Conservation (phyloP, 1,284 basidiomycete species). For the Afroboletus lepidellus region DNA sequence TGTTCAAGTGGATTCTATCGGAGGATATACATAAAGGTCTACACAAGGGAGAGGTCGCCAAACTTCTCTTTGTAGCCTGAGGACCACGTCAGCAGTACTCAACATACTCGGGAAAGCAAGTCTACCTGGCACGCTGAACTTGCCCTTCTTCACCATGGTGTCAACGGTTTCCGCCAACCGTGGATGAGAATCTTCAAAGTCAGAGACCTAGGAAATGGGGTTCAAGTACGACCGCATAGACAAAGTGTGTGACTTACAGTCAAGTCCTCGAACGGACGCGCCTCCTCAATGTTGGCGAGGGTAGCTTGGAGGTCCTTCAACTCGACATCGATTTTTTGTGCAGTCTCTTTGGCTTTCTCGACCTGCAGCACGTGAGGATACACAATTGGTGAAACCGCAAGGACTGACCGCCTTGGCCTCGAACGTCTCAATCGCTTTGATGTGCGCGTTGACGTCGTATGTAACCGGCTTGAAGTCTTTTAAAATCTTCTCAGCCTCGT, state of each 20-base stretch:
- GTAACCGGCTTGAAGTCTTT: constrained; percentile 92
- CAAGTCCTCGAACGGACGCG: constrained; percentile 96
- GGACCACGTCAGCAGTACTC: constrained; percentile 7
- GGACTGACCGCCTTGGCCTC: constrained; percentile 91
- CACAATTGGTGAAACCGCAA: neutral
- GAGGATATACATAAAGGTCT: constrained; percentile 38
- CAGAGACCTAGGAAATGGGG: constrained; percentile 61
- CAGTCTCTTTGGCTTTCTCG: constrained; percentile 87
- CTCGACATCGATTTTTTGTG: constrained; percentile 90
- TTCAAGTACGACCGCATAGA: constrained; percentile 1
- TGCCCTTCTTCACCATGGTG: constrained; percentile 98
- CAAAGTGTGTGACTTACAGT: constrained; percentile 56
- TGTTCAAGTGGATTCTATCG: constrained; percentile 17
- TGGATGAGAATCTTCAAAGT: constrained; percentile 91
- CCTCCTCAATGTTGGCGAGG: constrained; percentile 96
- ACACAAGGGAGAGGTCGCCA: constrained; percentile 88
- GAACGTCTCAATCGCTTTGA: constrained; percentile 97
- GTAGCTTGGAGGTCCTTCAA: constrained; percentile 91
- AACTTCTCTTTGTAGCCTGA: constrained; percentile 91
- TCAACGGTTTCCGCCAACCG: constrained; percentile 92
- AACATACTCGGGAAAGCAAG: neutral
- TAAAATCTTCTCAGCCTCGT: constrained; percentile 90
- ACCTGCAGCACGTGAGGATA: constrained; percentile 52
- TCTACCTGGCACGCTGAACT: constrained; percentile 93
- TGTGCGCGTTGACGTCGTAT: constrained; percentile 90